phyloP scores from a whole-genome alignment of 176 grass and related monocot species.

The Carex kokanica region DNA sequence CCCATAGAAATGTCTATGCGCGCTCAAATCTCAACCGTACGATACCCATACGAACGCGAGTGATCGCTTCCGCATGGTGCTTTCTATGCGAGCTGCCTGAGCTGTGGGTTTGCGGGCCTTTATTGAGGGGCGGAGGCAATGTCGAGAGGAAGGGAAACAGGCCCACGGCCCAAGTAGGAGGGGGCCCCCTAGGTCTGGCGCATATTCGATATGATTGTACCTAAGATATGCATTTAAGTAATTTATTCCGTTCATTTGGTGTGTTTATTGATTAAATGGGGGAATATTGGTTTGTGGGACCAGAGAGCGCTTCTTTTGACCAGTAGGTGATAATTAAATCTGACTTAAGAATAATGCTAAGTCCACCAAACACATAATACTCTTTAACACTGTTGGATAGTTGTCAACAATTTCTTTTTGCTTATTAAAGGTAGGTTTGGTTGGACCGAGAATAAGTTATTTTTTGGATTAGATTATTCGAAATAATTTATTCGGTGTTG shows the following conservation, averaged over 20 bases:
- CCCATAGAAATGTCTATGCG: not conserved
- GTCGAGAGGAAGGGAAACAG: slow-evolving; percentile 20
- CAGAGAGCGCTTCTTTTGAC: not conserved
- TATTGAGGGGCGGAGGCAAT: not conserved
- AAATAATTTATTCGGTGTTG: too few species aligned
- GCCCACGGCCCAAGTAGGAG: slow-evolving; percentile 8
- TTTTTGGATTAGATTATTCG: too few species aligned
- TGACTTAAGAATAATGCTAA: not conserved
- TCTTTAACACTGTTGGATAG: not conserved
- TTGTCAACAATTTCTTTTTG: not conserved
- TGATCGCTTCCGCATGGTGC: not conserved
- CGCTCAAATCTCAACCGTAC: not conserved
- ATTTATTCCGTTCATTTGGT: not conserved
- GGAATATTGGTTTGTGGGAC: not conserved
- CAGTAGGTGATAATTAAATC: not conserved
- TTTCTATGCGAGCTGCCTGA: not conserved
- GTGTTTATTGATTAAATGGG: not conserved
- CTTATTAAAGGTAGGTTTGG: too few species aligned
- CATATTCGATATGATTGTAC: not conserved
- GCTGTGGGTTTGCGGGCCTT: not conserved
- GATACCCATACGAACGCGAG: not conserved
- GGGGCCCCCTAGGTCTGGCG: not conserved
- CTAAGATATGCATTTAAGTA: not conserved
- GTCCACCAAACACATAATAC: not conserved
- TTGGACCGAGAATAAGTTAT: too few species aligned